Base-by-base conservation (phyloP, 768 basidiomycete species). In the Hemileccinum rubropunctum region DNA sequence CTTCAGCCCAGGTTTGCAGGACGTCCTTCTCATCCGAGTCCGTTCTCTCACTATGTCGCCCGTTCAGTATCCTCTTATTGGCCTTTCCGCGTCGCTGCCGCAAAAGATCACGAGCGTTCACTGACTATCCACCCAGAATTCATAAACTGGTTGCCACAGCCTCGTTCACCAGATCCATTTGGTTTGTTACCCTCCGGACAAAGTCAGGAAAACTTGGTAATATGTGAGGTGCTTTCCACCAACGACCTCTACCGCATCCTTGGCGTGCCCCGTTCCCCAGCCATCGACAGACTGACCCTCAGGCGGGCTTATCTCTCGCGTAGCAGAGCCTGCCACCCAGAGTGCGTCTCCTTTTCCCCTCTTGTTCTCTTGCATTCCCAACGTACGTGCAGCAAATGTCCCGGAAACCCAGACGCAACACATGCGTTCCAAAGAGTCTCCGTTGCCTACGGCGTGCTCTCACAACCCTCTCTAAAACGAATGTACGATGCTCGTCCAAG, bases 381-480 rank as follows among this genome's bases (percentile, higher is more conserved):
- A 21, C 32, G n/a, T 32, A 21, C 42, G 3, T 56, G 13, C 58
- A 93, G 91, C 63, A 93, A 92, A 73, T 92, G 88, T 56, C 88
- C 88, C 3, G 65, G 48, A 18, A 83, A 85, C 60, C 81, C 85
- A 5, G 78, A 84, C 40, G 86, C 91, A 15, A 94, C 91, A 0
- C 73, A 80, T 17, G 91, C 91, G 1, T 94, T 94, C 64, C 91
- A 94, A 63, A 88, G 86, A 58, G 85, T 94, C 4, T 85, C 88
- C 6, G 80, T 90, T 14, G 91, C 91, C 2, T 93, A 92, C 58
- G 79, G 87, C 55, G 81, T 89, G 9, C 81, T 93, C 50, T 86
- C 84, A 58, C 83, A 84, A 46, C 86, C 91, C 1, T 72, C 80
- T 13, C 79, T 83, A 6, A 79, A 82, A 55, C 78, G 82, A 13